phyloP scores from a whole-genome alignment of 208 protist genomes.

The Phytomonas francai region DNA sequence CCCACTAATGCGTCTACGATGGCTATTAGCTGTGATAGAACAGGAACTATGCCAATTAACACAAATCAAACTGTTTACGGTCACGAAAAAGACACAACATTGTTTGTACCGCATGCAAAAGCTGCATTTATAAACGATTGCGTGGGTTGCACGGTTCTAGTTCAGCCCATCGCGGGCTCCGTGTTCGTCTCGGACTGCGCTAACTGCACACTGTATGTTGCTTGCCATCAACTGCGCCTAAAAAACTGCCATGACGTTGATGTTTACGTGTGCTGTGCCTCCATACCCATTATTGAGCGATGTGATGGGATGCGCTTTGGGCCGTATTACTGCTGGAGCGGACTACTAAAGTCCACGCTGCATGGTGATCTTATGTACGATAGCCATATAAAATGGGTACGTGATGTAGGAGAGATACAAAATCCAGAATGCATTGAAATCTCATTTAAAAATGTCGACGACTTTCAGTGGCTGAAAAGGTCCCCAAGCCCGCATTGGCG shows the following conservation, averaged over 20 bases:
- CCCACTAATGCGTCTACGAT: background rate
- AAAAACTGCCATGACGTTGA: conserved; percentile 59
- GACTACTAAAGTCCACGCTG: conserved; percentile 33
- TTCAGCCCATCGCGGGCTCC: conserved; percentile 64
- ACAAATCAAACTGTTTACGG: conserved; percentile 31
- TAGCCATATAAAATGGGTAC: conserved; percentile 54
- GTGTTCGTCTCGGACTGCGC: conserved; percentile 66
- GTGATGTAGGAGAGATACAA: conserved; percentile 42
- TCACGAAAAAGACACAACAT: conserved; percentile 11
- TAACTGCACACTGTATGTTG: conserved; percentile 63
- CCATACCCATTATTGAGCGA: conserved; percentile 77
- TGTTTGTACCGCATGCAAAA: conserved; percentile 40
- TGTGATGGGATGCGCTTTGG: conserved; percentile 66
- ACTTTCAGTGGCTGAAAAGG: conserved; percentile 87
- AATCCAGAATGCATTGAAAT: conserved; percentile 20
- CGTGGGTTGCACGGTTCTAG: conserved; percentile 40
- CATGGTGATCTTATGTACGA: conserved; percentile 17
- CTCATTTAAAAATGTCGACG: conserved; percentile 59
- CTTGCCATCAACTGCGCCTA: conserved; percentile 80
- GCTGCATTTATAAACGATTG: conserved; percentile 54
- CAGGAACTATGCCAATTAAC: background rate
- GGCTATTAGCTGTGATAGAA: background rate
- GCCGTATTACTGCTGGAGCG: conserved; percentile 68
- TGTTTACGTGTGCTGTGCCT: conserved; percentile 78
- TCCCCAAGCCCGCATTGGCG: conserved; percentile 74